Percentiles rank a stretch among this genome's conserved stretches.
These are phyloP conservation scores for Paraphoma sp. DNA, from an alignment of 2,329 filamentous ascomycete genomes.

Conservation along the genomic window DNA sequence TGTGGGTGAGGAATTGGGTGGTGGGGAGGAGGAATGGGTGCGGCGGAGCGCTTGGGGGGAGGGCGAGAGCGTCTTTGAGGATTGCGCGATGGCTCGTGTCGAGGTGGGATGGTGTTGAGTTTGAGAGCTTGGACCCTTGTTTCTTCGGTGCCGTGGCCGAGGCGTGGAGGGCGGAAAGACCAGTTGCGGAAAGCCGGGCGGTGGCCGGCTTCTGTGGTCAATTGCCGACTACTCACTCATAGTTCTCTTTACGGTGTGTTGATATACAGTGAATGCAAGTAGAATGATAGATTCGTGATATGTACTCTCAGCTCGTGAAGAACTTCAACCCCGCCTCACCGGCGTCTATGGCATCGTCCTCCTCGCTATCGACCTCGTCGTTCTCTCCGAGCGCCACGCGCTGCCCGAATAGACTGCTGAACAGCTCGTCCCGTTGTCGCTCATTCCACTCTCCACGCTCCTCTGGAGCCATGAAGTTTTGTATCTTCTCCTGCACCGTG, in stretches of 20 bases:
- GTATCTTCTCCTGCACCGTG: constrained; percentile 93
- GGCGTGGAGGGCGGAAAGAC: constrained; percentile 6
- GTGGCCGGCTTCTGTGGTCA: not conserved
- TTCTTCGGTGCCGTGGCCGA: not conserved
- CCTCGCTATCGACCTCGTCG: constrained; percentile 45
- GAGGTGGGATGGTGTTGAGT: constrained; percentile 13
- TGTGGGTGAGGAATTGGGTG: not conserved
- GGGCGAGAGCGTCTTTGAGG: not conserved
- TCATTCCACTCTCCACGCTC: constrained; percentile 82
- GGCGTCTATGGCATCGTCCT: constrained; percentile 41
- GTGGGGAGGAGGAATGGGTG: not conserved
- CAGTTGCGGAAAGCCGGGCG: constrained; percentile 17
- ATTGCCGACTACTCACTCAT: not conserved
- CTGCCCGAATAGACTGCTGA: constrained; percentile 58
- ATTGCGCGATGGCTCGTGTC: constrained; percentile 5
- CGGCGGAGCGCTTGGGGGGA: not conserved
- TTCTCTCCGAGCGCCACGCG: constrained; percentile 53
- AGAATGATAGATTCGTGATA: not conserved
- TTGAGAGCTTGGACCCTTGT: constrained; percentile 20
- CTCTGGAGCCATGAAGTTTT: constrained; percentile 97
- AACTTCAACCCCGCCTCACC: constrained; percentile 48
- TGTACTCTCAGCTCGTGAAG: constrained; percentile 41
- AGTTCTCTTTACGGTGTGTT: not conserved
- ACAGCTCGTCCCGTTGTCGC: constrained; percentile 72
- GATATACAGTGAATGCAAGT: too few species aligned